Evolutionary conservation across 176 grass and related monocot genomes (phyloP), one percentile per base, ranked within the genome.

Genomic region (Cenchrus fungigraminus): DNA sequence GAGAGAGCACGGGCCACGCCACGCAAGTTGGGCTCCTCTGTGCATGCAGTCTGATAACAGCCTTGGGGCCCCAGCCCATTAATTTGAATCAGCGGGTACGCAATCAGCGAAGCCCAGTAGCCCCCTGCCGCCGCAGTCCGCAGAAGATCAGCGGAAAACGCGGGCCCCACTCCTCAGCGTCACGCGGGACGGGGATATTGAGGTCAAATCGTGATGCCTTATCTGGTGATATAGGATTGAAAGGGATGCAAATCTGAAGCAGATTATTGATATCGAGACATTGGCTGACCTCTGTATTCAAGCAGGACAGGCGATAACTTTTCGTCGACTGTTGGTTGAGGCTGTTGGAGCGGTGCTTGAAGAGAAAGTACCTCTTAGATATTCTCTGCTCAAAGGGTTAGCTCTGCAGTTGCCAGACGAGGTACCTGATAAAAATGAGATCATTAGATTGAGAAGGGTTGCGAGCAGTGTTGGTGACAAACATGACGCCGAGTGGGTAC

Each of bases 401-500:
- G 60, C 79, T 64, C 90, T 85, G 88, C 93, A 95, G 68, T 91
- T 98, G 69, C 91, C 91, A 62, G 89, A 86, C 2, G 91, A 95
- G 86, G 79, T 94, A 85, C 96, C 96, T 83, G 93, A 95, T 79
- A 94, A 85, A 87, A 85, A 87, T 74, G 96, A 94, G 68, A 88
- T 98, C 71, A 84, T 79, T 62, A 95, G 89, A 83, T 60, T 98
- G 74, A 92, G 93, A 87, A 95, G 91, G 89, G 90, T 98, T 66
- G 91, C 85, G 22, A 90, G 89, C 76, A 92, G 77, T 71, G 86
- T 94, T 70, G 89, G 90, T 76, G 92, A 89, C 51, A 94, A 98
- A 73, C 93, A 98, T 85, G 96, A 98, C 22, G 85, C 94, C 6
- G 91, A 98, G 73, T 98, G 96, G 96, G 90, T 95, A 28, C 91